phyloP scores from a whole-genome alignment of 225 moss, liverwort and hornwort species.

The Sphagnum contortum region DNA sequence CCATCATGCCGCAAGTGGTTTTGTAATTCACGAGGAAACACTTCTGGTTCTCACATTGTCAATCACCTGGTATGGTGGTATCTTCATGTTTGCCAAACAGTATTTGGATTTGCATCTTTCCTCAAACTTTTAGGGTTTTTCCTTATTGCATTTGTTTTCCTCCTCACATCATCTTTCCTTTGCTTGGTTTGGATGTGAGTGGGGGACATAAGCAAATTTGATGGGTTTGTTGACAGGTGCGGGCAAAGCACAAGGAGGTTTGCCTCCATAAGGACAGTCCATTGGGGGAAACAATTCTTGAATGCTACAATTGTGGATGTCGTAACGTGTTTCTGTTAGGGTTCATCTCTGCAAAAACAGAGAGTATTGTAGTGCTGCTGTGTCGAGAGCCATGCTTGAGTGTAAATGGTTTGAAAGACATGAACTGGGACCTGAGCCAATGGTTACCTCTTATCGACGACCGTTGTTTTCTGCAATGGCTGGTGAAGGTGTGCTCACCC shows the following conservation, averaged over 20 bases:
- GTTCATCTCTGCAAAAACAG: conserved; percentile 56
- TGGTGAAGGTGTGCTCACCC: conserved; percentile 28
- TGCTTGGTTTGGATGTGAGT: neutral
- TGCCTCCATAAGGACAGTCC: conserved; percentile 53
- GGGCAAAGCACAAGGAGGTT: conserved; percentile 56
- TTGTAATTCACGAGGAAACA: conserved; percentile 33
- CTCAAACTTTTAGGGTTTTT: neutral
- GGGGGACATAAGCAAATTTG: conserved; percentile 60
- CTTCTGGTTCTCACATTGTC: conserved; percentile 58
- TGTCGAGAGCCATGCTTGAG: conserved; percentile 47
- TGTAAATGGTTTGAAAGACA: conserved; percentile 51
- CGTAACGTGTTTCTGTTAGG: conserved; percentile 53
- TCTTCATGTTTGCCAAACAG: too few relatives aligned
- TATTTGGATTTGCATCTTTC: neutral
- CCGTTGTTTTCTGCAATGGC: conserved; percentile 50
- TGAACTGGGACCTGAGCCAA: conserved; percentile 52
- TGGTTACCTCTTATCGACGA: conserved; percentile 54
- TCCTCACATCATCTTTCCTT: too few relatives aligned
- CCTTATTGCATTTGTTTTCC: neutral
- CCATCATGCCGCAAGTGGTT: conserved; percentile 12
- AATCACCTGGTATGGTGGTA: conserved; percentile 37
- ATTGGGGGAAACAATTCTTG: conserved; percentile 50
- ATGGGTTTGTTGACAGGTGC: conserved; percentile 20
- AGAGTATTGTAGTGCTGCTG: conserved; percentile 44
- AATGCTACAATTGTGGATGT: conserved; percentile 58